These are phyloP conservation scores for Wickerhamiella shivajii DNA, from an alignment of 805 yeast genomes.

Conservation along the genomic window DNA sequence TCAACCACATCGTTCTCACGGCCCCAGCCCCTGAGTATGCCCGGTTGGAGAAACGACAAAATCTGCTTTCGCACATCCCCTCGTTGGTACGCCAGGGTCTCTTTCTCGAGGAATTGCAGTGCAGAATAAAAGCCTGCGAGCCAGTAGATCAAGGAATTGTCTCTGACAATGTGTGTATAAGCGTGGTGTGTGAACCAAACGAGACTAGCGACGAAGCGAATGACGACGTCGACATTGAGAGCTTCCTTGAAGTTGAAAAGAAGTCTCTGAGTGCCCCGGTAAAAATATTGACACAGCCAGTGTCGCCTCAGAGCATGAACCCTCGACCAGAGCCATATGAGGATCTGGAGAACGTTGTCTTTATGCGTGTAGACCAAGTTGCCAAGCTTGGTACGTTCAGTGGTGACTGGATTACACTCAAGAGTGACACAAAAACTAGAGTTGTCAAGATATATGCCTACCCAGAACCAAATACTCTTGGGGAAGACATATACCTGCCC, in stretches of 20 bases:
- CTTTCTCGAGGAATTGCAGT: slow-evolving; percentile 31
- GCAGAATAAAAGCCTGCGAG: slow-evolving; percentile 46
- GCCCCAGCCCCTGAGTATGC: slow-evolving; percentile 36
- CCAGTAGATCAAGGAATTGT: slow-evolving; percentile 60
- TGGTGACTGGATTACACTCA: slow-evolving; percentile 42
- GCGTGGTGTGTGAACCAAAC: slow-evolving; percentile 29
- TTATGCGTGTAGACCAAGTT: slow-evolving; percentile 36
- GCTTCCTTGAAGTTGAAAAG: slow-evolving; percentile 10
- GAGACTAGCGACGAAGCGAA: not conserved
- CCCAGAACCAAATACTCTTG: slow-evolving; percentile 44
- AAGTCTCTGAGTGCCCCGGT: slow-evolving; percentile 5
- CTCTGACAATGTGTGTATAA: slow-evolving; percentile 32
- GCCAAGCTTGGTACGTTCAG: slow-evolving; percentile 46
- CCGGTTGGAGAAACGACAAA: slow-evolving; percentile 26
- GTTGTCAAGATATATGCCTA: slow-evolving; percentile 40
- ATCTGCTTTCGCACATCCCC: slow-evolving; percentile 26
- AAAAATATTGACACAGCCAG: slow-evolving; percentile 8
- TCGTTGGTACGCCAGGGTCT: slow-evolving; percentile 31
- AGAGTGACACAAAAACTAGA: slow-evolving; percentile 14
- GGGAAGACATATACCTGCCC: slow-evolving; percentile 36
- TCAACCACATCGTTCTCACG: slow-evolving; percentile 29
- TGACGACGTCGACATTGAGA: slow-evolving; percentile 17
- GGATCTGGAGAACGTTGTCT: slow-evolving; percentile 35
- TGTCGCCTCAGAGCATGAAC: slow-evolving; percentile 9
- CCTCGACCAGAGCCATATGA: slow-evolving; percentile 22